These are phyloP conservation scores for Yarrowia bubula DNA, from an alignment of 805 yeast genomes.

Conservation along the genomic window DNA sequence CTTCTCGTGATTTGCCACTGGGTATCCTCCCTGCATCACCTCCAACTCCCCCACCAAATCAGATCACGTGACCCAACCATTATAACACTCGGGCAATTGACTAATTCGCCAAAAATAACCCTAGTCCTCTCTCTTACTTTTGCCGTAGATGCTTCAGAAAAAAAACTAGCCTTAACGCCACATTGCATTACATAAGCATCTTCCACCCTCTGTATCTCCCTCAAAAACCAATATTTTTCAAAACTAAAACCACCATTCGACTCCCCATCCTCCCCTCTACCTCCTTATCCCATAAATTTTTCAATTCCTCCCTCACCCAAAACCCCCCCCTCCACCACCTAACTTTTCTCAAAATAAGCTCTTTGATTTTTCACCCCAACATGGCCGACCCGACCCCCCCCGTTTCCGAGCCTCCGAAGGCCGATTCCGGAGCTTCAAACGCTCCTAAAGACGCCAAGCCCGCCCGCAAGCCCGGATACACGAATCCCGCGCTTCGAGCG, in stretches of 20 bases:
- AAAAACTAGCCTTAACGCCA: no score
- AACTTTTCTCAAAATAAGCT: background rate
- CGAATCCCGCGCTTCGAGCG: conserved; percentile 40
- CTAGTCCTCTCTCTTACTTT: background rate
- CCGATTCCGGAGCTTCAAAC: background rate
- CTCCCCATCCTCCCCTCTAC: background rate
- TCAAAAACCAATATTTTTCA: background rate
- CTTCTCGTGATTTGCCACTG: no score
- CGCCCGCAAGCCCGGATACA: conserved; percentile 25
- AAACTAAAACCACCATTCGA: no score
- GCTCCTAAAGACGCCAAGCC: background rate
- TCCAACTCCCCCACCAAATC: background rate
- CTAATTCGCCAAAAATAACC: background rate
- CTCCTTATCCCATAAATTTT: no score
- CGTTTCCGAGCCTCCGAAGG: background rate
- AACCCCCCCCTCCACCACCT: background rate
- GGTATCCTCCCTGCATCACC: background rate
- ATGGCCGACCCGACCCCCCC: background rate
- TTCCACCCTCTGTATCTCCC: background rate
- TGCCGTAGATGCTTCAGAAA: background rate
- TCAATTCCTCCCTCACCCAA: background rate
- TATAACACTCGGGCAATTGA: no score
- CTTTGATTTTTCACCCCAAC: background rate
- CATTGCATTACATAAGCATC: no score
- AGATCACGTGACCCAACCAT: background rate